These are phyloP conservation scores for Vachellia pachyceras DNA, from an alignment of 306 rosid genomes.

Conservation along the genomic window DNA sequence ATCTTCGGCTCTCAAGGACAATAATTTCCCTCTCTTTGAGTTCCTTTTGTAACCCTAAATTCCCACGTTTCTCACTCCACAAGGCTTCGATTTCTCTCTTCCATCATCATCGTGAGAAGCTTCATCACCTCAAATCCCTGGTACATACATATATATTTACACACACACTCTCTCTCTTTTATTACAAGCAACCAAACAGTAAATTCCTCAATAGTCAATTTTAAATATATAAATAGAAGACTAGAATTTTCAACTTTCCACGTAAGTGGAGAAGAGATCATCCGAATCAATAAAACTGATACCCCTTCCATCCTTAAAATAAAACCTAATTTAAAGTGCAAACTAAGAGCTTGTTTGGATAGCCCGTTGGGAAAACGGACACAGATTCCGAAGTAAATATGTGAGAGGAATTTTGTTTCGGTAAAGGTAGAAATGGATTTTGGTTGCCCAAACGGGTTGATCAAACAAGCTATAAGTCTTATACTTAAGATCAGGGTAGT, in stretches of 20 bases:
- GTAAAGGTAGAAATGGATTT: too few relatives aligned
- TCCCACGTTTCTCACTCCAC: constrained; percentile 46
- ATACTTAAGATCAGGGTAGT: too few relatives aligned
- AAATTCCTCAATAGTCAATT: neutral
- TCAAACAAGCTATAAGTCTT: too few relatives aligned
- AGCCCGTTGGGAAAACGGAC: too few relatives aligned
- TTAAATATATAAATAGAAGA: neutral
- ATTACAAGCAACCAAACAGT: neutral
- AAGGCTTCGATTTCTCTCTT: constrained; percentile 45
- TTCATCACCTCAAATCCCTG: constrained; percentile 41
- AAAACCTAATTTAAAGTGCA: too few relatives aligned
- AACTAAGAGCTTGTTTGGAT: too few relatives aligned
- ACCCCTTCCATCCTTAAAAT: too few relatives aligned
- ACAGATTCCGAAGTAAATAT: too few relatives aligned
- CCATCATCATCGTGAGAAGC: neutral
- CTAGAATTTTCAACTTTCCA: neutral
- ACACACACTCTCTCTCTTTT: neutral
- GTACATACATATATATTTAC: constrained; percentile 15
- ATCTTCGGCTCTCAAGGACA: constrained; percentile 31
- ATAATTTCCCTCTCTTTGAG: constrained; percentile 41
- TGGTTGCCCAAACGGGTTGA: too few relatives aligned
- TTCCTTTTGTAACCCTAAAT: constrained; percentile 43
- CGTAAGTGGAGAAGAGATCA: neutral
- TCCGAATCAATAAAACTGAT: neutral
- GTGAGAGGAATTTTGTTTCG: too few relatives aligned